Conservation (phyloP, 2,329 filamentous ascomycete genomes). For the Botrytis porri region DNA sequence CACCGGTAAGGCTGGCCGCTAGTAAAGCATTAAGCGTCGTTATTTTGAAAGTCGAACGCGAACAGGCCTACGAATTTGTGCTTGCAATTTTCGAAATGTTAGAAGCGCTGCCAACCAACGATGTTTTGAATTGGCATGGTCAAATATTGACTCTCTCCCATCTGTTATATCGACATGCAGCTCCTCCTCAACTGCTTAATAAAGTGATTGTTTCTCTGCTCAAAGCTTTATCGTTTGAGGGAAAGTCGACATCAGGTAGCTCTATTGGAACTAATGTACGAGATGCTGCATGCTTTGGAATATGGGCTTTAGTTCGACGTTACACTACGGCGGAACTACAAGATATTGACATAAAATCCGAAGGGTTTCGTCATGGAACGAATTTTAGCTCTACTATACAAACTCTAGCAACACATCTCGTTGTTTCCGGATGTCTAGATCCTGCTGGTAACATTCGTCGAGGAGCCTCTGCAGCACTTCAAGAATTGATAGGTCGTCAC, state of each 20-base stretch:
- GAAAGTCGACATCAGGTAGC: constrained; percentile 78
- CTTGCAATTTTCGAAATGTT: constrained; percentile 76
- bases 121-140: constrained; percentile 74
- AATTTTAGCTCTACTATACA: constrained; percentile 55
- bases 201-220: constrained; percentile 75
- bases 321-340: constrained; percentile 79
- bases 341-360: constrained; percentile 47
- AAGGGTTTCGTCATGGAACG: not conserved
- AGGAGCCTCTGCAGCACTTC: constrained; percentile 87
- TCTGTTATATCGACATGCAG: constrained; percentile 78
- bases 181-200: constrained; percentile 66
- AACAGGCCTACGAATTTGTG: constrained; percentile 83
- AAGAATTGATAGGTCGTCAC: constrained; percentile 90
- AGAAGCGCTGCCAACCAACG: constrained; percentile 52
- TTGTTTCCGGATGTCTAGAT: constrained; percentile 80
- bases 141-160: constrained; percentile 84
- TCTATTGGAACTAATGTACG: constrained; percentile 87
- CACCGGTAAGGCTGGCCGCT: constrained; percentile 82
- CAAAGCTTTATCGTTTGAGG: constrained; percentile 82
- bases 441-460: constrained; percentile 90
- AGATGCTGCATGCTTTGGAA: constrained; percentile 92
- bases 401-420: constrained; percentile 74
- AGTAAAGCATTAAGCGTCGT: constrained; percentile 91
- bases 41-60: constrained; percentile 71
- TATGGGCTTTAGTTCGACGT: constrained; percentile 87